phyloP scores from a whole-genome alignment of 2,329 filamentous ascomycete species.

The Talaromyces sp. region DNA sequence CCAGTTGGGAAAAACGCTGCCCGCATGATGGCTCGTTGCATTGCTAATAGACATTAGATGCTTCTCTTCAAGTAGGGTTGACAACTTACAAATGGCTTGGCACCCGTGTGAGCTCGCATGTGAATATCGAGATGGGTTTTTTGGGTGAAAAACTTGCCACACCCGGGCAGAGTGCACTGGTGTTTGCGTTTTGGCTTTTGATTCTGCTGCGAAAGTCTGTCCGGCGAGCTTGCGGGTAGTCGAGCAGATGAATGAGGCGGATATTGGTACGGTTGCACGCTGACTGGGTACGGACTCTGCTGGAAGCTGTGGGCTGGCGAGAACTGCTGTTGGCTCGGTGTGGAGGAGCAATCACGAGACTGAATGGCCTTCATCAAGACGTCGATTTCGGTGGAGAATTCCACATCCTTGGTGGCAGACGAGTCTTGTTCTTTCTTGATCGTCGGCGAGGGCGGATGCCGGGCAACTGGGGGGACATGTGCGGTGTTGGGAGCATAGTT shows the following conservation, averaged over 20 bases:
- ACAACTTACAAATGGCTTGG: slow-evolving; percentile 77
- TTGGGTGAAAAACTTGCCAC: slow-evolving; percentile 78
- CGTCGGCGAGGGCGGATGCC: neutral
- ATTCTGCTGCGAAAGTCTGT: slow-evolving; percentile 16
- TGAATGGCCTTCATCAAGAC: slow-evolving; percentile 86
- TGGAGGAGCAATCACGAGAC: slow-evolving; percentile 24
- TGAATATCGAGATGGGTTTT: slow-evolving; percentile 94
- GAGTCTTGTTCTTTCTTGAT: slow-evolving; percentile 5
- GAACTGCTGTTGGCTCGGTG: slow-evolving; percentile 26
- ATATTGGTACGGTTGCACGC: slow-evolving; percentile 18
- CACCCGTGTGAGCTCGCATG: slow-evolving; percentile 78
- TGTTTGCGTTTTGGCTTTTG: slow-evolving; percentile 57
- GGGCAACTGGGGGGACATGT: neutral
- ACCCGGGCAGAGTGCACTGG: slow-evolving; percentile 67
- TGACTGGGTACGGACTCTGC: slow-evolving; percentile 15
- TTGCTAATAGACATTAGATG: slow-evolving; percentile 34
- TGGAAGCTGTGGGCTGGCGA: slow-evolving; percentile 20
- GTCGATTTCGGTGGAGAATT: slow-evolving; percentile 79
- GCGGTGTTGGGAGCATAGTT: neutral
- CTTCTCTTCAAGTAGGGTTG: neutral
- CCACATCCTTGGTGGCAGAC: slow-evolving; percentile 37
- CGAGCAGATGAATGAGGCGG: slow-evolving; percentile 1
- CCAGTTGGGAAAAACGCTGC: slow-evolving; percentile 79
- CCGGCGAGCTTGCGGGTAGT: slow-evolving; percentile 6
- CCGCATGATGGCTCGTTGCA: slow-evolving; percentile 71